Evolutionary conservation across 2,329 filamentous ascomycete genomes (phyloP).

Genomic region (Pyrenophora tritici-repentis): DNA sequence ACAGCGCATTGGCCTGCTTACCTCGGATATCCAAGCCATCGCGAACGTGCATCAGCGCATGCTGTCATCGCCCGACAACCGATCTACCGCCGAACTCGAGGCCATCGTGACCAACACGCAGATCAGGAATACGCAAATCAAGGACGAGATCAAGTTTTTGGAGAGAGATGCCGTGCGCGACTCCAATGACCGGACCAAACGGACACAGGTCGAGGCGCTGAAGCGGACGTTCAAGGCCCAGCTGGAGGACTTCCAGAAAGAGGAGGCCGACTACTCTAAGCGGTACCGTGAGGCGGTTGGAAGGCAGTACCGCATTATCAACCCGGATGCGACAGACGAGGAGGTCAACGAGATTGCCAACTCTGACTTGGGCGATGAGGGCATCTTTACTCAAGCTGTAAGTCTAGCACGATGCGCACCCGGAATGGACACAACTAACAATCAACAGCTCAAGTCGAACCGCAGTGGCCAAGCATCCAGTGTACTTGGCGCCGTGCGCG

Average conservation of each 20-base stretch:
- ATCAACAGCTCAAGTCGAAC: slow-evolving; percentile 70
- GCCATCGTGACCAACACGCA: slow-evolving; percentile 71
- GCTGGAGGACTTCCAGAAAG: slow-evolving; percentile 70
- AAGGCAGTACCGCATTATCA: slow-evolving; percentile 80
- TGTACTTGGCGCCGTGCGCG: slow-evolving; percentile 77
- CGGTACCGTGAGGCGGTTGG: slow-evolving; percentile 78
- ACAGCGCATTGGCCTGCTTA: slow-evolving; percentile 69
- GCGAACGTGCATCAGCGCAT: slow-evolving; percentile 72
- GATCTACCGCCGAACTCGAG: slow-evolving; percentile 63
- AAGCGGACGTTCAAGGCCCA: slow-evolving; percentile 75
- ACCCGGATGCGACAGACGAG: slow-evolving; percentile 75
- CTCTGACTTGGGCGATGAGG: slow-evolving; percentile 75
- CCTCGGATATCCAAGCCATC: slow-evolving; percentile 70
- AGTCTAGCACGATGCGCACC: slow-evolving; percentile 39
- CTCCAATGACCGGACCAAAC: slow-evolving; percentile 67
- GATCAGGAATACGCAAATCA: slow-evolving; percentile 62
- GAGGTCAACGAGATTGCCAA: slow-evolving; percentile 72
- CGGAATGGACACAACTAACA: slow-evolving; percentile 3
- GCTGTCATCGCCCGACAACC: slow-evolving; percentile 66
- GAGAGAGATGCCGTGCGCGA: slow-evolving; percentile 72
- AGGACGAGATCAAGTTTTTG: slow-evolving; percentile 76
- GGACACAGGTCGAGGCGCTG: slow-evolving; percentile 69
- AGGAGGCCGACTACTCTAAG: slow-evolving; percentile 72
- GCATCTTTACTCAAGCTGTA: slow-evolving; percentile 82
- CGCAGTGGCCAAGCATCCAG: slow-evolving; percentile 73